Evolutionary conservation across 495 filamentous ascomycete species (phyloP), one percentile per base, ranked within the genome.

Genomic region (Penicillium paradoxum): DNA sequence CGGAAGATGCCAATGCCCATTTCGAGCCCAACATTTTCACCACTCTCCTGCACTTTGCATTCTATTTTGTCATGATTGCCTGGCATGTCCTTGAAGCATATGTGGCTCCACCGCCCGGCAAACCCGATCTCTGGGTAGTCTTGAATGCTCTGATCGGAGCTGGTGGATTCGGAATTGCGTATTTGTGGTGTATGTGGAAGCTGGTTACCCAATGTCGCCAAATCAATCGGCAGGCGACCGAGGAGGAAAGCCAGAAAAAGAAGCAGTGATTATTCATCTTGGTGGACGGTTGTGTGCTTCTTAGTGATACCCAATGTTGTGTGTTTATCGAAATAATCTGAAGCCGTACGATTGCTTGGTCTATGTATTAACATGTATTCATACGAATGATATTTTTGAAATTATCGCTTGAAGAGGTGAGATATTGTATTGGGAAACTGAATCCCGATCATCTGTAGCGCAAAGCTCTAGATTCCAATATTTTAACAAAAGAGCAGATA

Each of bases 91-190:
- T 83, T 3, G 93, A 96, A 62, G 72, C 75, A 6, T 81, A 80
- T 55, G 63, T 92, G 1, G 54, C 69, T 18, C 82, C 88, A 2
- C 91, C 91, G 5, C 58, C 75, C 2, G 75, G 75, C 27, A 96
- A 92, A 64, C 93, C 93, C 11, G 93, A 98, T 73, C 67, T 98
- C 9, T 97, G 91, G 90, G 85, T 91, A 7, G 95, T 98, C 1
- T 70, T 83, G 10, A 97, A 97, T 59, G 91, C 90, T 3, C 78
- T 89, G 19, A 72, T 97, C 8, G 93, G 92, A 6, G 87, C 87
- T 24, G 86, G 79, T 9, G 92, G 90, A 2, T 98, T 97, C 62
- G 82, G 82, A 0, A 69, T 95, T 19, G 91, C 89, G 60, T 96
- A 95, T 68, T 64, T 92, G 4, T 97, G 95, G 95, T 95, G 89